phyloP scores from a whole-genome alignment of 129 eudicot species.

The Artemisia tridentata region DNA sequence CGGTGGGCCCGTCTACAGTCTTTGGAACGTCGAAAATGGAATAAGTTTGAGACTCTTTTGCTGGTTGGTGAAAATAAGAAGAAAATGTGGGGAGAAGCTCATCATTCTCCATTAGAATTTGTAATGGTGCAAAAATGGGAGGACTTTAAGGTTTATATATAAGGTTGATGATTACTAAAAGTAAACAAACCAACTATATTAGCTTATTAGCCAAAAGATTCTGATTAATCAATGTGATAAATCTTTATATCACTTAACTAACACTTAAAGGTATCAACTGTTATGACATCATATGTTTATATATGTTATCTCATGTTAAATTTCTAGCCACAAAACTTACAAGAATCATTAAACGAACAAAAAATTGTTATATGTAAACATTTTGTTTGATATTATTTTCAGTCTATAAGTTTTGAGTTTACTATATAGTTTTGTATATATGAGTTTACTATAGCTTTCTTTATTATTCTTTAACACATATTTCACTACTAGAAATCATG shows the following conservation, averaged over 20 bases:
- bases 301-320: not conserved
- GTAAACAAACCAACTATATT: slow-evolving; percentile 13
- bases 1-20: not conserved
- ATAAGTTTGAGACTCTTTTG: slow-evolving; percentile 20
- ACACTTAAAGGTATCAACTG: slow-evolving; percentile 8
- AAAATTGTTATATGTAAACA: not conserved
- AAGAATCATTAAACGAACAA: too few species aligned
- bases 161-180: slow-evolving; percentile 11
- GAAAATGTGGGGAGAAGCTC: slow-evolving; percentile 39
- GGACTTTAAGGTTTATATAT: slow-evolving; percentile 35
- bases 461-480: not conserved
- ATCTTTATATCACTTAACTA: slow-evolving; percentile 4
- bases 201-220: not conserved
- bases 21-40: slow-evolving; percentile 23
- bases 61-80: slow-evolving; percentile 23
- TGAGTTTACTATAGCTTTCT: too few species aligned
- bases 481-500: too few species aligned
- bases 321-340: not conserved
- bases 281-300: slow-evolving; percentile 11
- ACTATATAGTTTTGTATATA: too few species aligned
- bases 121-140: slow-evolving; percentile 27
- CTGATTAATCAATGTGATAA: not conserved
- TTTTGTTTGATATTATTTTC: not conserved
- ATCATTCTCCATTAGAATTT: slow-evolving; percentile 47
- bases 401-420: too few species aligned